Conservation (phyloP, 2,329 filamentous ascomycete species). For the Penicillium sp. region DNA sequence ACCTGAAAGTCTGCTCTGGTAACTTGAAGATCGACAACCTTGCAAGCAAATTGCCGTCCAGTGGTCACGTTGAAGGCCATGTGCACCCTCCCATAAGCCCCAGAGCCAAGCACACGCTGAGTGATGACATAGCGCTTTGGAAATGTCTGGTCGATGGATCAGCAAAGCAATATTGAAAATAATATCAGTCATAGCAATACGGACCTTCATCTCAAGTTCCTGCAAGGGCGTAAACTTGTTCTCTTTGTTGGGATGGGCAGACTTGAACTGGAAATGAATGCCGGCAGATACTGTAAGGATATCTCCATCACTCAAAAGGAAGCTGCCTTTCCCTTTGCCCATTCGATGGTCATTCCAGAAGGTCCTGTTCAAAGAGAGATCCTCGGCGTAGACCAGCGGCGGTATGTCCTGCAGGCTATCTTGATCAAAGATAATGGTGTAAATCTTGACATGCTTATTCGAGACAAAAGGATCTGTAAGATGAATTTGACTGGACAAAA, state of each 20-base stretch:
- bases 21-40: constrained; percentile 44
- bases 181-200: neutral
- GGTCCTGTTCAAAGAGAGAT: constrained; percentile 46
- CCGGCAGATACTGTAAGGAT: constrained; percentile 32
- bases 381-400: constrained; percentile 48
- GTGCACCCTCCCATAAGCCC: constrained; percentile 46
- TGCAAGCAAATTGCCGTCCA: constrained; percentile 48
- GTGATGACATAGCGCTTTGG: constrained; percentile 40
- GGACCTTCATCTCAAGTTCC: constrained; percentile 39
- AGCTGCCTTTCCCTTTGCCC: constrained; percentile 32
- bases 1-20: constrained; percentile 20
- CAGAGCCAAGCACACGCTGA: constrained; percentile 44
- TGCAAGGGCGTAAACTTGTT: constrained; percentile 33
- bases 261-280: constrained; percentile 26
- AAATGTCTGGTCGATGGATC: constrained; percentile 31
- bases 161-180: neutral
- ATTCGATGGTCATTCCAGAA: constrained; percentile 43
- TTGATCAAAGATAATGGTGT: constrained; percentile 46
- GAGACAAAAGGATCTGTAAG: constrained; percentile 42
- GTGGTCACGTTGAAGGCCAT: constrained; percentile 42
- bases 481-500: constrained; percentile 33
- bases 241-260: neutral
- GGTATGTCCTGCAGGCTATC: constrained; percentile 39
- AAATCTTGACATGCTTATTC: constrained; percentile 46
- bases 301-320: constrained; percentile 45